Evolutionary conservation across 208 protist genomes (phyloP).

Genomic region (Trypanosoma brucei): DNA sequence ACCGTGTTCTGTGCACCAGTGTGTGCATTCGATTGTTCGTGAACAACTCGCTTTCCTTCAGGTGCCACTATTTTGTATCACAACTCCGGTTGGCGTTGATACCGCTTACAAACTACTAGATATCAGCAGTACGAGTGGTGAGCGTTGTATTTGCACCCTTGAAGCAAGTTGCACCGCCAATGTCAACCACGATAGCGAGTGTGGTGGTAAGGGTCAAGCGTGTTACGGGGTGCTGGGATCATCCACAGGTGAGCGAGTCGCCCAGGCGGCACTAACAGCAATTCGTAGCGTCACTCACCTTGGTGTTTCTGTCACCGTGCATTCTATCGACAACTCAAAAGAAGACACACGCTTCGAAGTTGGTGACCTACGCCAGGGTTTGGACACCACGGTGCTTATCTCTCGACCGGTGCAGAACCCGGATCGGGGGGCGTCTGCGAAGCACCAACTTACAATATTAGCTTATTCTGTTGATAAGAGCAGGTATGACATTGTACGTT

Average conservation of each 20-base stretch:
- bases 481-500: constrained; percentile 7
- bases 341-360: constrained; percentile 5
- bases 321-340: neutral
- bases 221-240: neutral
- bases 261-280: neutral
- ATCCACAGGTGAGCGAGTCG: neutral
- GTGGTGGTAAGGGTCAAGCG: neutral
- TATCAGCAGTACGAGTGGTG: neutral
- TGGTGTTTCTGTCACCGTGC: constrained; percentile 4
- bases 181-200: neutral
- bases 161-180: neutral
- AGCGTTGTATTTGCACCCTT: neutral
- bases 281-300: constrained; percentile 15
- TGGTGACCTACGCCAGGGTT: neutral
- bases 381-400: constrained; percentile 7
- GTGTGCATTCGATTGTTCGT: constrained; percentile 1
- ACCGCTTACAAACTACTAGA: constrained; percentile 1
- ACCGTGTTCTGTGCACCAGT: neutral
- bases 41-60: constrained; percentile 5
- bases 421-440: neutral
- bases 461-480: constrained; percentile 13
- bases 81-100: neutral
- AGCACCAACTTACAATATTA: constrained; percentile 4
- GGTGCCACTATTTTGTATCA: constrained; percentile 15
- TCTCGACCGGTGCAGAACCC: neutral